These are phyloP conservation scores for Parietichytrium sp. DNA, from an alignment of 108 stramenopile species.

Conservation along the genomic window DNA sequence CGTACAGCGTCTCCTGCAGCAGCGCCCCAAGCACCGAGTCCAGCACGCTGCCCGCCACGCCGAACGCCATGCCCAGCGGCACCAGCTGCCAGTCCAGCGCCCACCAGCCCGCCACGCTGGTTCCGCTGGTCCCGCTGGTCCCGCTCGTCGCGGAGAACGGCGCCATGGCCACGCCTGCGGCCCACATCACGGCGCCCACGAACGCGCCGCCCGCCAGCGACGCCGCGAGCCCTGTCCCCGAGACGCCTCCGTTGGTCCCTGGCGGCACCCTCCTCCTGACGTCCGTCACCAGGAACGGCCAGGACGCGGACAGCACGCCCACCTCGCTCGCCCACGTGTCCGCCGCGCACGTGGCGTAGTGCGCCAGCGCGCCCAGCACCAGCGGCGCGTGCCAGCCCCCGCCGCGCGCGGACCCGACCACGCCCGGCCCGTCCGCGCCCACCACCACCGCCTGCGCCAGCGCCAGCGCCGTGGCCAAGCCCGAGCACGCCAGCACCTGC, in stretches of 20 bases:
- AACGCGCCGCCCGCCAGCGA: constrained; percentile 38
- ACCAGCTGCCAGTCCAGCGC: constrained; percentile 22
- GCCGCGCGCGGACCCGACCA: not conserved
- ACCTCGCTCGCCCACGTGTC: constrained; percentile 50
- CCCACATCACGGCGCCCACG: not conserved
- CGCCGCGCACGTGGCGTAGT: constrained; percentile 39
- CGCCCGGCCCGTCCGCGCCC: constrained; percentile 25
- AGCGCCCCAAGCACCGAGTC: constrained; percentile 47
- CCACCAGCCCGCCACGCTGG: not conserved
- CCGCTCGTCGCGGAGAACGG: not conserved
- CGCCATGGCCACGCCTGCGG: too few species aligned
- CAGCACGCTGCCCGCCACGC: constrained; percentile 38
- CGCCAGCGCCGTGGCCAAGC: not conserved
- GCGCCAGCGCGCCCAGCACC: not conserved
- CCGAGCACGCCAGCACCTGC: constrained; percentile 45
- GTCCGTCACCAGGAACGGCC: constrained; percentile 41
- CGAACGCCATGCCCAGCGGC: not conserved
- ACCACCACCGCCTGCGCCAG: not conserved
- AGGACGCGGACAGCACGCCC: constrained; percentile 35
- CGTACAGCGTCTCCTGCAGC: constrained; percentile 43
- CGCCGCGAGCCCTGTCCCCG: constrained; percentile 17
- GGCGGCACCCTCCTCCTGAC: constrained; percentile 33
- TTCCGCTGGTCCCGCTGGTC: constrained; percentile 24
- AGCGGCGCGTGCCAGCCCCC: not conserved
- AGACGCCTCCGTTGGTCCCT: constrained; percentile 49